Evolutionary conservation across 768 basidiomycete genomes (phyloP).

Genomic region (Rhizopogon vinicolor): DNA sequence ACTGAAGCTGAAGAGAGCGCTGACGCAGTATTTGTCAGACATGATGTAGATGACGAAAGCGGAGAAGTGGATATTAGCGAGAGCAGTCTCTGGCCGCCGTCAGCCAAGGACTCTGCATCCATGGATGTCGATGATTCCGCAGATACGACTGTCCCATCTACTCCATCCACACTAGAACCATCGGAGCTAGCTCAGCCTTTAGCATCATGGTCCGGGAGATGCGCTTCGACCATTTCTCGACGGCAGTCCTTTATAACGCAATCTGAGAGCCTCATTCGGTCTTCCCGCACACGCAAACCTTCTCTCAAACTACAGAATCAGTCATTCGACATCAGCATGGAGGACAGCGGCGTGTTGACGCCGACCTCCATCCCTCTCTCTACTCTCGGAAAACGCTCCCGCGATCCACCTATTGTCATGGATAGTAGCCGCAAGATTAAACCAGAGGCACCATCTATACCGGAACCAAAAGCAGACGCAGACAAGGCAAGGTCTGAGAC

Average conservation of each 20-base stretch:
- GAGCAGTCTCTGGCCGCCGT: conserved; percentile 15
- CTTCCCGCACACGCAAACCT: conserved; percentile 25
- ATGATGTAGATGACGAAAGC: conserved; percentile 57
- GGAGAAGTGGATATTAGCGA: conserved; percentile 53
- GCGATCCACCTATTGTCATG: conserved; percentile 14
- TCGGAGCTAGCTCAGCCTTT: background rate
- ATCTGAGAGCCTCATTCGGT: conserved; percentile 6
- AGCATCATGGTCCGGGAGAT: background rate
- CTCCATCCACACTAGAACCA: background rate
- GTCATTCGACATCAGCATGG: conserved; percentile 5
- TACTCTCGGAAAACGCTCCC: conserved; percentile 23
- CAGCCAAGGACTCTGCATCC: conserved; percentile 7
- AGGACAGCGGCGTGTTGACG: conserved; percentile 6
- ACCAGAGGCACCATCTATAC: conserved; percentile 8
- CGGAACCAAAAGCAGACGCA: conserved; percentile 15
- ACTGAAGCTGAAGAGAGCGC: conserved; percentile 26
- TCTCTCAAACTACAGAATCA: conserved; percentile 25
- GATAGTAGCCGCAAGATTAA: conserved; percentile 11
- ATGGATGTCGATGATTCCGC: conserved; percentile 13
- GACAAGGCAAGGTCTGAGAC: conserved; percentile 44
- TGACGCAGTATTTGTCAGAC: conserved; percentile 47
- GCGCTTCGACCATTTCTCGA: background rate
- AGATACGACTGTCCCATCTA: background rate
- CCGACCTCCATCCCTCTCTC: conserved; percentile 11
- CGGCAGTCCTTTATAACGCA: conserved; percentile 5